Conservation (phyloP, 2,329 filamentous ascomycete genomes). For the Calonectria multiphialidica region DNA sequence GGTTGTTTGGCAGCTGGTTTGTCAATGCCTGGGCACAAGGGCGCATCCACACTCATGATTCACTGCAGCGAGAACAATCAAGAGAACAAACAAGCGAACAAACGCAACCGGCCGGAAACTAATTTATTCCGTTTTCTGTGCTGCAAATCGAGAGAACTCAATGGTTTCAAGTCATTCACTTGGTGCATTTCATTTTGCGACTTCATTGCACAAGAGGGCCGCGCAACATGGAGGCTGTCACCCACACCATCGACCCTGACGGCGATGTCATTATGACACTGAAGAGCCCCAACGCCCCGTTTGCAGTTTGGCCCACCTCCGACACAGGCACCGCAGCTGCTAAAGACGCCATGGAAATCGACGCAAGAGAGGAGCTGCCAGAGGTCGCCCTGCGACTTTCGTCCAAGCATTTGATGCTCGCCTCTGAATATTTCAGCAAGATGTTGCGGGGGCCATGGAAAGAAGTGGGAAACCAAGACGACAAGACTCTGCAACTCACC, state of each 20-base stretch:
- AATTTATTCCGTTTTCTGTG: no score
- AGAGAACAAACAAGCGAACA: no score
- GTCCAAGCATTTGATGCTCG: neutral
- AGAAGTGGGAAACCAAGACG: neutral
- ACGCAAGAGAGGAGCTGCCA: neutral
- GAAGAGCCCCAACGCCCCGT: neutral
- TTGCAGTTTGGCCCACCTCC: neutral
- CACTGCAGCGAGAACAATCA: no score
- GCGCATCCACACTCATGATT: no score
- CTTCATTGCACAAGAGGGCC: no score
- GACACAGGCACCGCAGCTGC: neutral
- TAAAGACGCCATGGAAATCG: neutral
- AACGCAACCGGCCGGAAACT: no score
- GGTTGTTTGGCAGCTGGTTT: no score
- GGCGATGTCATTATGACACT: neutral
- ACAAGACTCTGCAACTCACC: neutral
- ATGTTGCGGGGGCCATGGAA: neutral
- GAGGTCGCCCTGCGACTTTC: neutral
- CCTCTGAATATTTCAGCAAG: neutral
- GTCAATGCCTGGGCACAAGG: no score
- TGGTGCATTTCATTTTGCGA: no score
- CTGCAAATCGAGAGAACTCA: no score
- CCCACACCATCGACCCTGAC: neutral
- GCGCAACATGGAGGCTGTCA: neutral
- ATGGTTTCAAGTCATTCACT: no score